phyloP scores from a whole-genome alignment of 192 early-diverging fungal species.

The Dissophora globulifera region DNA sequence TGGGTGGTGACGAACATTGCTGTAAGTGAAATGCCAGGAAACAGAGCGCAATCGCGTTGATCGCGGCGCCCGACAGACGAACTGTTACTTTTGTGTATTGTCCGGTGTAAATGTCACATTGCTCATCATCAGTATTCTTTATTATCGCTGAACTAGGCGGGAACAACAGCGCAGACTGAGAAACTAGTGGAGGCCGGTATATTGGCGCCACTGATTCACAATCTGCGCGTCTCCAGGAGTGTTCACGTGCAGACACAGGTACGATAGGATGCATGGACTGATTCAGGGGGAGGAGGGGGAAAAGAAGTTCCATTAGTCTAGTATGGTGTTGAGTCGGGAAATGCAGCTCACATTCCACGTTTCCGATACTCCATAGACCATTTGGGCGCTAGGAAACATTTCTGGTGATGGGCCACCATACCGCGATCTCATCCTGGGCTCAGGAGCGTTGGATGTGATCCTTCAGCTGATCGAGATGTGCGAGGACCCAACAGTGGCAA shows the following conservation, averaged over 20 bases:
- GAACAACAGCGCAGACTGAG: conserved; percentile 43
- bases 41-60: too few relatives aligned
- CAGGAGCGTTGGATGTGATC: conserved; percentile 45
- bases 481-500: conserved; percentile 39
- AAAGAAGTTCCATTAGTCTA: too few relatives aligned
- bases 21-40: too few relatives aligned
- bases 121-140: neutral
- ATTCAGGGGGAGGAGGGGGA: too few relatives aligned
- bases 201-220: conserved; percentile 38
- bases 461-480: conserved; percentile 50
- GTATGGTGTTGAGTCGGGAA: too few relatives aligned
- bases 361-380: conserved; percentile 36
- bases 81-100: too few relatives aligned
- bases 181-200: conserved; percentile 41
- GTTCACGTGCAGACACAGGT: conserved; percentile 53
- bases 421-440: conserved; percentile 43
- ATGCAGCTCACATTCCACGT: too few relatives aligned
- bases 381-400: conserved; percentile 52
- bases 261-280: too few relatives aligned
- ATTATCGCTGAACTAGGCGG: conserved; percentile 18
- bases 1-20: conserved; percentile 54
- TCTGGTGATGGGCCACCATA: conserved; percentile 52
- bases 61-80: too few relatives aligned
- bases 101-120: too few relatives aligned
- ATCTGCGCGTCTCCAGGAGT: conserved; percentile 44